Evolutionary conservation across 1,284 basidiomycete genomes (phyloP), one percentile per base, ranked within the genome.

Genomic region (Ceratobasidium sp.): DNA sequence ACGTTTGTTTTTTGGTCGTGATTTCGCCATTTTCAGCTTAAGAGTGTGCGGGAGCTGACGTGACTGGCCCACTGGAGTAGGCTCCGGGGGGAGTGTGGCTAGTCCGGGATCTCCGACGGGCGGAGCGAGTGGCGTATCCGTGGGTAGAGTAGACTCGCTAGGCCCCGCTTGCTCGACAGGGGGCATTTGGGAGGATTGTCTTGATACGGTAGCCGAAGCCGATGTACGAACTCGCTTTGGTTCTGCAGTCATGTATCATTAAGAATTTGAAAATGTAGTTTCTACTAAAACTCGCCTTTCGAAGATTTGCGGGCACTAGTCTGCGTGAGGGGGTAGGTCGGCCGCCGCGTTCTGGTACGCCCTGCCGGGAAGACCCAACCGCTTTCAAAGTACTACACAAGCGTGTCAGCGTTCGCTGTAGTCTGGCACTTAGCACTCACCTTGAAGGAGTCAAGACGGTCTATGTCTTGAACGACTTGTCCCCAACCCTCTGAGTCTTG

Each of bases 401-500:
- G 22, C 22, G 46, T 43, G 54, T 58, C 31, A 54, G 24, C 24
- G 31, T 46, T 22, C 24, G n/a, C 5, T 59, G 56, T 62, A 48
- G 51, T 7, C 37, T 66, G 63, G 29, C 43, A 27, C 31, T 54
- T 61, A 29, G 71, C 51, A 59, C 72, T 72, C 48, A 37, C 69
- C 29, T 37, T 59, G 34, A 68, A 65, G 6, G 74, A 75, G 27
- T 37, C 65, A 22, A 37, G 64, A 58, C 19, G 54, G 41, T 49
- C 27, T 43, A 61, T 49, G 29, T 56, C 49, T 34, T 34, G 5
- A 41, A 41, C 46, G 24, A 49, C 64, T 53, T 64, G 58, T 77
- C 74, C 29, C 85, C 79, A 84, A 86, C 74, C 82, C 83, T 37
- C 84, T 86, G 74, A 90, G 85, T 65, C 89, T 84, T 72, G 81